Evolutionary conservation across 768 basidiomycete genomes (phyloP).

Genomic region (button mushroom (Agaricus bisporus)): DNA sequence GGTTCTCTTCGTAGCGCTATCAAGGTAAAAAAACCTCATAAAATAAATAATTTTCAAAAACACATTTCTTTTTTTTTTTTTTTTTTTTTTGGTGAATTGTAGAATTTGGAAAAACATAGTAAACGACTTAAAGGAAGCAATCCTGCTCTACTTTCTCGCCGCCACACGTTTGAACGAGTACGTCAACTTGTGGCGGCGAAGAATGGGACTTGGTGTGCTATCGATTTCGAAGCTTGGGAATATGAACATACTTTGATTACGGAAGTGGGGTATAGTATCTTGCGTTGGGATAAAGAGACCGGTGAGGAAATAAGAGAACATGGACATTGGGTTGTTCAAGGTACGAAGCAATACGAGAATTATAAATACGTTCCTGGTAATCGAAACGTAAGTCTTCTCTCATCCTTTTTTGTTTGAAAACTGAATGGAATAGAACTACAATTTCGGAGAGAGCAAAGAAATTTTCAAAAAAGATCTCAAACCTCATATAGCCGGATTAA

Average conservation of each 20-base stretch:
- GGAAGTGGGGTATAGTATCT: conserved; percentile 74
- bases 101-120: conserved; percentile 80
- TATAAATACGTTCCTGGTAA: conserved; percentile 57
- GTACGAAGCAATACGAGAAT: conserved; percentile 53
- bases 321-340: conserved; percentile 62
- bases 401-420: neutral
- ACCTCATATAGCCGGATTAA: conserved; percentile 38
- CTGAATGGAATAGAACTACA: conserved; percentile 42
- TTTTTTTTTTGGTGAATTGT: no score
- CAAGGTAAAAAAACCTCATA: conserved; percentile 36
- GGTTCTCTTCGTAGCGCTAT: conserved; percentile 49
- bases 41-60: no score
- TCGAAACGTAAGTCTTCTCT: conserved; percentile 40
- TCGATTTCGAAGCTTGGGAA: conserved; percentile 88
- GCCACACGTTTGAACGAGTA: conserved; percentile 62
- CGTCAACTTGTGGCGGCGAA: conserved; percentile 58
- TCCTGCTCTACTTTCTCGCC: conserved; percentile 45
- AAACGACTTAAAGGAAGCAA: conserved; percentile 66
- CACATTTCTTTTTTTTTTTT: neutral
- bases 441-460: conserved; percentile 57
- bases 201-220: conserved; percentile 65
- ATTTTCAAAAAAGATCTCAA: conserved; percentile 49
- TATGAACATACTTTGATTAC: conserved; percentile 64
- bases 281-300: conserved; percentile 44
- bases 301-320: conserved; percentile 40